Conservation (phyloP, 139 green algal species). For the Volvox africanus region DNA sequence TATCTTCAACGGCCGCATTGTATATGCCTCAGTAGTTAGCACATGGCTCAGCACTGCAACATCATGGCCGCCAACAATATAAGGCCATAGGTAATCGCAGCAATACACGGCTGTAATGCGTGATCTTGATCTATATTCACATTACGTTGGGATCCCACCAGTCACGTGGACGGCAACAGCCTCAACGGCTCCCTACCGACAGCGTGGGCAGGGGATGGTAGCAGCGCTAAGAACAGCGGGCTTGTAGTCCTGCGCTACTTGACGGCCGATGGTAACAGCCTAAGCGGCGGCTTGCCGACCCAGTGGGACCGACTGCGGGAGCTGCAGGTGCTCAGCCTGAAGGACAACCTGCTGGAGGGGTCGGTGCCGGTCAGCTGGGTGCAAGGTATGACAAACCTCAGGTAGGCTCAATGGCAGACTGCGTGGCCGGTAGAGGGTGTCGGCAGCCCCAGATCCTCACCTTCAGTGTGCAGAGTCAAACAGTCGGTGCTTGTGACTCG, state of each 20-base stretch:
- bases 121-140: too few species aligned
- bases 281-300: not conserved
- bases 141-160: not conserved
- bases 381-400: conserved; percentile 26
- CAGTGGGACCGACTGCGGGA: not conserved
- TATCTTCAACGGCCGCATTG: too few species aligned
- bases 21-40: too few species aligned
- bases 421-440: too few species aligned
- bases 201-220: not conserved
- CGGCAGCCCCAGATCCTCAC: too few species aligned
- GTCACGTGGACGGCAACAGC: not conserved
- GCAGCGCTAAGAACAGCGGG: not conserved
- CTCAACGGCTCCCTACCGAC: conserved; percentile 25
- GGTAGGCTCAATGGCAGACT: not conserved
- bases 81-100: too few species aligned
- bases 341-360: conserved; percentile 13
- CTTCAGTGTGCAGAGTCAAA: too few species aligned
- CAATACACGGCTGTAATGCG: too few species aligned
- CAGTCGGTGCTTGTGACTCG: too few species aligned
- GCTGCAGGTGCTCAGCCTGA: conserved; percentile 30
- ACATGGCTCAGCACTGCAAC: too few species aligned
- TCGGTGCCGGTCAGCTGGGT: not conserved
- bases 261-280: conserved; percentile 17
- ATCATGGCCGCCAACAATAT: too few species aligned
- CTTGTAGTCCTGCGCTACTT: not conserved